phyloP scores from a whole-genome alignment of 2,329 filamentous ascomycete species.

The Metarhizium rileyi region DNA sequence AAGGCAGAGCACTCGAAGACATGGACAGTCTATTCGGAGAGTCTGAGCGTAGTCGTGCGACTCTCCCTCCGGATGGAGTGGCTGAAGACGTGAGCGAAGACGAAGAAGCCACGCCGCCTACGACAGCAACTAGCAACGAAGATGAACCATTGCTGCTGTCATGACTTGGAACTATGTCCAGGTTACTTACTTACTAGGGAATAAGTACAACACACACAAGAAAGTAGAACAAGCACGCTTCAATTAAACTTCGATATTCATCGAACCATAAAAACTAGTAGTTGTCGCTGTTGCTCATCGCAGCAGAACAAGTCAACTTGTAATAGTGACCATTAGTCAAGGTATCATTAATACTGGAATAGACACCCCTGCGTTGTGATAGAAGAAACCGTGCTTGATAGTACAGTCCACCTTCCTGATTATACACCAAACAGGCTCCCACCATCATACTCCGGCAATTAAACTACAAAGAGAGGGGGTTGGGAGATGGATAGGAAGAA shows the following conservation, averaged over 20 bases:
- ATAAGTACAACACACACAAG: neutral
- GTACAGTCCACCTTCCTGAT: neutral
- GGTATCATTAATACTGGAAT: conserved; percentile 1
- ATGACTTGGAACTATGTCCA: neutral
- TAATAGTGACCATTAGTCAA: neutral
- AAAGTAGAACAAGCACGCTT: neutral
- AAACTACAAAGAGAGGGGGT: neutral
- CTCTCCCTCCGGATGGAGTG: neutral
- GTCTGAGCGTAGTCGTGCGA: neutral
- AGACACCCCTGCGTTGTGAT: neutral
- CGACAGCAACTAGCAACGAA: conserved; percentile 1
- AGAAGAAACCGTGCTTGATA: neutral
- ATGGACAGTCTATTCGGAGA: conserved; percentile 33
- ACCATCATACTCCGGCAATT: neutral
- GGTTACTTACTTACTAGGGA: neutral
- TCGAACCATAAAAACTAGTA: neutral
- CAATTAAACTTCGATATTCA: neutral
- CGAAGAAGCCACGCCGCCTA: neutral
- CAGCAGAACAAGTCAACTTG: neutral
- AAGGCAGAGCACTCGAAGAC: conserved; percentile 30
- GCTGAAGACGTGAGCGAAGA: neutral
- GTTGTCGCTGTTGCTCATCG: neutral
- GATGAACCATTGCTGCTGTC: conserved; percentile 5
- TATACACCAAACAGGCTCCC: conserved; percentile 3
- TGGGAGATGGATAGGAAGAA: neutral